Evolutionary conservation across 176 grass and related monocot species (phyloP), one percentile per base, ranked within the genome.

Genomic region (Carex littledalei): DNA sequence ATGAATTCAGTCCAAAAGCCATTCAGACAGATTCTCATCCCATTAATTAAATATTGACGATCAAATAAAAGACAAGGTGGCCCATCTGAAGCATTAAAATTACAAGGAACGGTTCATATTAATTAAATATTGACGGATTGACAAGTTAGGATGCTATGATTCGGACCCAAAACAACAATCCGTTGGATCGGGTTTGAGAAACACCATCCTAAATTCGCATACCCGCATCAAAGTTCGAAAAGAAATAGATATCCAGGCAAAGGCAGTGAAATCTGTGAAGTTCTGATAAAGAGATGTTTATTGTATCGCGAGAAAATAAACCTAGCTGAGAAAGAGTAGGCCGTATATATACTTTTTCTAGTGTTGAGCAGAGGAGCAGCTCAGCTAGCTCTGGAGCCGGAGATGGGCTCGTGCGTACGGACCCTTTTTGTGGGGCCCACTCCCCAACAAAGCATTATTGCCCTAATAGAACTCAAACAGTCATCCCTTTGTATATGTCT

Each of bases 381-480:
- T 68, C 54, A 83, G 43, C 63, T 83, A 82, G 57, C 79, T 60
- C 18, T 82, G 79, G 79, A 47, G 59, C 55, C 4, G 61, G 79
- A 78, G 78, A 70, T 67, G 54, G 86, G 57, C 76, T 87, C 84
- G 79, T 87, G 86, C 87, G 85, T 91, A 79, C 76, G 75, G 82
- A 72, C 81, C 84, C 82, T 87, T 84, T 75, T 84, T 88, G 49
- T 69, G 79, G 89, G 70, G 66, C 79, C 80, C 71, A 24, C 59
- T 55, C 53, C 17, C 69, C 63, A 31, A 55, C 55, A 82, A 29
- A 20, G 73, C 82, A 87, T 93, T 89, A 89, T 84, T 67, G 20
- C 26, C 35, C 10, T 63, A 83, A 67, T 53, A 53, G 62, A 67
- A 82, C 56, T 68, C 13, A 63, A 37, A 83, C 81, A 83, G 81